Percentiles rank a stretch among this genome's conserved stretches.
Conservation (phyloP, 306 rosid species). For the Acmispon strigosus region DNA sequence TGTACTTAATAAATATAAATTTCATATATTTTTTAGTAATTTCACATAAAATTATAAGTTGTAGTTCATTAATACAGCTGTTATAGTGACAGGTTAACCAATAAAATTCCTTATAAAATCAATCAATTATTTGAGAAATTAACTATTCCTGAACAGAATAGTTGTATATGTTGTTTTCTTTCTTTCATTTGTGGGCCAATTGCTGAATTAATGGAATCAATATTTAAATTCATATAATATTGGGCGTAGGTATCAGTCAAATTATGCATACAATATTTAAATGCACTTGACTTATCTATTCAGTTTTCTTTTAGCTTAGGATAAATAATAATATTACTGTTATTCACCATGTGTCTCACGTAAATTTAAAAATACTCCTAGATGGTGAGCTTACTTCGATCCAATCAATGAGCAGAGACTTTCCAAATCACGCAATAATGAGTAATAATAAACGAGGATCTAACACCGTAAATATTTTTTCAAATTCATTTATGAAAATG, state of each 20-base stretch:
- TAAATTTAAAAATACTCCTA: not conserved
- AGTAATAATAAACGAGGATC: too few relatives aligned
- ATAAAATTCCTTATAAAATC: not conserved
- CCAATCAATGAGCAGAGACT: not conserved
- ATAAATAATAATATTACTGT: conserved; percentile 4
- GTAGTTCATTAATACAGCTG: not conserved
- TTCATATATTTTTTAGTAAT: too few relatives aligned
- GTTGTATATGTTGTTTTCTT: not conserved
- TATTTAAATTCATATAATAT: not conserved
- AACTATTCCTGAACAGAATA: not conserved
- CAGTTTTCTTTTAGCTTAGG: not conserved
- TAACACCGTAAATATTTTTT: too few relatives aligned
- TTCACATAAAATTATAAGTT: too few relatives aligned
- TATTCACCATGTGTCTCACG: not conserved
- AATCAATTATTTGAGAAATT: not conserved
- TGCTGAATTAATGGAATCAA: not conserved
- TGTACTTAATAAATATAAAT: too few relatives aligned
- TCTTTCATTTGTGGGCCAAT: not conserved
- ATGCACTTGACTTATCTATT: conserved; percentile 6
- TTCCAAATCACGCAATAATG: not conserved
- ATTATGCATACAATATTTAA: not conserved
- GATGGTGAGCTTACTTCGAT: not conserved
- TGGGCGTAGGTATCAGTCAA: not conserved
- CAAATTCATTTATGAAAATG: too few relatives aligned
- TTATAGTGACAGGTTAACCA: not conserved